A percentile compares a stretch with the other conserved stretches of the same genome.
Conservation (phyloP, 805 yeast species). For the Ogataea naganishii region DNA sequence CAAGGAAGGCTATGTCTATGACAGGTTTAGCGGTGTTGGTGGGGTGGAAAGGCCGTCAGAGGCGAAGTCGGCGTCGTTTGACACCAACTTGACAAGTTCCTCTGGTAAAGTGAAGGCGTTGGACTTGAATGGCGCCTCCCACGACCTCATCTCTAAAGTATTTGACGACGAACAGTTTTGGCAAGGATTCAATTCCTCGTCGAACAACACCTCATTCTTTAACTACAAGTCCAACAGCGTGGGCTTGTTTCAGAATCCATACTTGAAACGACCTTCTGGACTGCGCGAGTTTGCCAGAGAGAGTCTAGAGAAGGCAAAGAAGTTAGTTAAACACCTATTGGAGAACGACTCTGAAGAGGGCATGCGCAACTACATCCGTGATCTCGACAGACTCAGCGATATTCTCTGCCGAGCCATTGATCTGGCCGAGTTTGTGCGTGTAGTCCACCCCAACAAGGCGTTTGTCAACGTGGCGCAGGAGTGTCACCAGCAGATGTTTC, state of each 20-base stretch:
- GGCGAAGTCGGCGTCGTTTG: not conserved
- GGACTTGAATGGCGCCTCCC: not conserved
- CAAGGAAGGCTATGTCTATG: too few relatives aligned
- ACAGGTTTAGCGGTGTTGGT: too few relatives aligned
- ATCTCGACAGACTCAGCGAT: constrained; percentile 80
- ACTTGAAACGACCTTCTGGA: constrained; percentile 62
- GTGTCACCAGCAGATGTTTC: constrained; percentile 83
- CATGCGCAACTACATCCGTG: constrained; percentile 41
- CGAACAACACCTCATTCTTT: constrained; percentile 14
- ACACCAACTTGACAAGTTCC: not conserved
- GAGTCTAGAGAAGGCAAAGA: constrained; percentile 59
- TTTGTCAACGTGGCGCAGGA: constrained; percentile 78
- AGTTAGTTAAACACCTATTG: constrained; percentile 49
- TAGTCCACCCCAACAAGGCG: constrained; percentile 67
- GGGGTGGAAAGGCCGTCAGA: too few relatives aligned
- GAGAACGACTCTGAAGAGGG: constrained; percentile 35
- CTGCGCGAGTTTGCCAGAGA: constrained; percentile 54
- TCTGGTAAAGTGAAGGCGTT: not conserved
- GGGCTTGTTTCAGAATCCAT: constrained; percentile 74
- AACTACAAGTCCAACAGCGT: constrained; percentile 20
- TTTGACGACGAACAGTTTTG: constrained; percentile 59
- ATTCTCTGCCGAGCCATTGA: constrained; percentile 88
- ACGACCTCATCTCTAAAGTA: constrained; percentile 32
- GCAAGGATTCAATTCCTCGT: constrained; percentile 33
- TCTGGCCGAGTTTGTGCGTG: constrained; percentile 84